Conservation (phyloP, 2,329 filamentous ascomycete genomes). For the Helotiales sp. region DNA sequence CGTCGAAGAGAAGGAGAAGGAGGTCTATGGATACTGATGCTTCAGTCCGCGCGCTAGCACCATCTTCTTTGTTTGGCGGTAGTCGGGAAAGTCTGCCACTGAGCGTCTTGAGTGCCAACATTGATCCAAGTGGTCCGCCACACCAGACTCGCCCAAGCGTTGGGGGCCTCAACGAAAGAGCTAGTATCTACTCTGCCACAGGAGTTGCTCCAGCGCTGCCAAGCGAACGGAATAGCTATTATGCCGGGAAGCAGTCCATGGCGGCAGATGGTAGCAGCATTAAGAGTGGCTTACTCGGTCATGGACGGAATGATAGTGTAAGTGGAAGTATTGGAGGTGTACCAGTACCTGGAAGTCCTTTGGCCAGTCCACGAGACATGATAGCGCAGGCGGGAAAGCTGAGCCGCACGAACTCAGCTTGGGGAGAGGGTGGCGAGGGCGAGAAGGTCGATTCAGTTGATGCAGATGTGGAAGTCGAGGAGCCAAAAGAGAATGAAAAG, state of each 20-base stretch:
- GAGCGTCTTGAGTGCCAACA: slow-evolving; percentile 73
- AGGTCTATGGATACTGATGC: slow-evolving; percentile 84
- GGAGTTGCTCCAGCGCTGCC: slow-evolving; percentile 65
- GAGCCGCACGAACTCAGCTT: slow-evolving; percentile 34
- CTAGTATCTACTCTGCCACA: slow-evolving; percentile 78
- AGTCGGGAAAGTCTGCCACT: slow-evolving; percentile 78
- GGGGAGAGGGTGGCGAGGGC: slow-evolving; percentile 24
- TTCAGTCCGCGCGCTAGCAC: slow-evolving; percentile 80
- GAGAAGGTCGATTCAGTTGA: slow-evolving; percentile 24
- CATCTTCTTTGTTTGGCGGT: slow-evolving; percentile 78
- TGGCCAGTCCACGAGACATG: slow-evolving; percentile 57
- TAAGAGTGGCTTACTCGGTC: slow-evolving; percentile 74
- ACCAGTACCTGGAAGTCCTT: slow-evolving; percentile 53
- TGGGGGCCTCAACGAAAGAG: slow-evolving; percentile 57
- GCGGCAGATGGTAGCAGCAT: slow-evolving; percentile 72
- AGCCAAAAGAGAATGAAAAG: slow-evolving; percentile 13
- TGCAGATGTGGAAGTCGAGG: slow-evolving; percentile 10
- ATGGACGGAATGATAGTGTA: slow-evolving; percentile 79
- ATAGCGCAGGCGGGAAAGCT: slow-evolving; percentile 22
- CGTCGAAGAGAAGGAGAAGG: slow-evolving; percentile 73
- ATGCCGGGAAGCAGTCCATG: slow-evolving; percentile 56
- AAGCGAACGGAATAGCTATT: slow-evolving; percentile 80
- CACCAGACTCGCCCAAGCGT: slow-evolving; percentile 50
- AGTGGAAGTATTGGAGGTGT: slow-evolving; percentile 69
- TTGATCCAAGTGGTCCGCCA: slow-evolving; percentile 55